phyloP scores from a whole-genome alignment of 164 flowering plant genomes.

The Nymphaea colorata region DNA sequence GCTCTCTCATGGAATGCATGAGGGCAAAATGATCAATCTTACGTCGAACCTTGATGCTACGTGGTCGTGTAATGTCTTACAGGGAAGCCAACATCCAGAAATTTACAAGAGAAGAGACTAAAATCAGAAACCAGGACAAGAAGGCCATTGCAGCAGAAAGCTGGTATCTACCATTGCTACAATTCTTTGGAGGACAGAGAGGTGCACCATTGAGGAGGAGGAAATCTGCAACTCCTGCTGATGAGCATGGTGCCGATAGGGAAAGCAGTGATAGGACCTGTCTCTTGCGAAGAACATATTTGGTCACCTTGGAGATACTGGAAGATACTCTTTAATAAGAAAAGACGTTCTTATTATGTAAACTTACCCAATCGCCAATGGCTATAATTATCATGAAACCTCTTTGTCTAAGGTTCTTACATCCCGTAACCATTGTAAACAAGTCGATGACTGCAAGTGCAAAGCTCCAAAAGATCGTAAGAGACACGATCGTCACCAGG shows the following conservation, averaged over 20 bases:
- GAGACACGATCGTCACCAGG: not conserved
- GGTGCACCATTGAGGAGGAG: conserved; percentile 23
- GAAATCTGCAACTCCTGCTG: conserved; percentile 46
- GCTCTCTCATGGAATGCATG: too few species aligned
- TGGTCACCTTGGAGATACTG: not conserved
- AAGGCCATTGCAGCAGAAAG: conserved; percentile 69
- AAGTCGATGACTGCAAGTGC: conserved; percentile 34
- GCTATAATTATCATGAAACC: conserved; percentile 39
- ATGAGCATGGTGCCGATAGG: conserved; percentile 58
- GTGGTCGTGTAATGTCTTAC: not conserved
- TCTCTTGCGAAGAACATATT: not conserved
- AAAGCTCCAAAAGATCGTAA: not conserved
- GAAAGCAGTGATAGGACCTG: conserved; percentile 58
- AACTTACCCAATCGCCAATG: conserved; percentile 61
- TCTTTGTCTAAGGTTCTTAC: conserved; percentile 38
- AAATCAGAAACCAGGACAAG: conserved; percentile 57
- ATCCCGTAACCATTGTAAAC: conserved; percentile 33
- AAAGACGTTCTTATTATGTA: not conserved
- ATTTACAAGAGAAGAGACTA: conserved; percentile 48
- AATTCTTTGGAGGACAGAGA: conserved; percentile 32
- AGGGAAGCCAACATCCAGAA: conserved; percentile 24
- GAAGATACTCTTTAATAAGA: not conserved
- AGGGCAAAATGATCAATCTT: too few species aligned
- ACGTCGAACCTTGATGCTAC: too few species aligned
- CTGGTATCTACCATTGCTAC: conserved; percentile 40